A percentile compares a stretch with the other conserved stretches of the same genome.
These are phyloP conservation scores for Cyclanthera cordifolia DNA, from an alignment of 306 rosid genomes.

Conservation along the genomic window DNA sequence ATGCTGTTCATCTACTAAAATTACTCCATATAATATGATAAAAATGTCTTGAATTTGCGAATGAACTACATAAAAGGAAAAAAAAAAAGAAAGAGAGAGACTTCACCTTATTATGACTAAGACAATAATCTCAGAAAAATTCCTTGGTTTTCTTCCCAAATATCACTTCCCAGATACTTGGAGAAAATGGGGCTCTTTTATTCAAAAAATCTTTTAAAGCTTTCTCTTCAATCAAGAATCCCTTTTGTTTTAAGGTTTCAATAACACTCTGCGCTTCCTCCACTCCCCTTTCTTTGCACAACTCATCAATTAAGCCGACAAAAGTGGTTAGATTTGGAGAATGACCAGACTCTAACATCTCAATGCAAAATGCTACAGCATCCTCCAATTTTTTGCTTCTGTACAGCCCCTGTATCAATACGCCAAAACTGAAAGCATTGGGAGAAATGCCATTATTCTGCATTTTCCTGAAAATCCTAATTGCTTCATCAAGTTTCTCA, in stretches of 20 bases:
- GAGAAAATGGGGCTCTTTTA: constrained; percentile 49
- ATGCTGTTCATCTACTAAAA: neutral
- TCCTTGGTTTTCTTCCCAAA: constrained; percentile 46
- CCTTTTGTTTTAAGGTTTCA: constrained; percentile 50
- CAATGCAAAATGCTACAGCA: constrained; percentile 53
- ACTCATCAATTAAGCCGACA: constrained; percentile 45
- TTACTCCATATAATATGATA: neutral
- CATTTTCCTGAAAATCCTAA: constrained; percentile 75
- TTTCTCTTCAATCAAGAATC: constrained; percentile 55
- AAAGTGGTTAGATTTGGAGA: constrained; percentile 68
- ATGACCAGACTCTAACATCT: constrained; percentile 77
- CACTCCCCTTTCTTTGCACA: constrained; percentile 49
- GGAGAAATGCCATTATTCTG: constrained; percentile 53
- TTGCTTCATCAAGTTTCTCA: constrained; percentile 59
- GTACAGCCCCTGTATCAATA: constrained; percentile 59
- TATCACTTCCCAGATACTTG: constrained; percentile 59
- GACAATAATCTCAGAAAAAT: constrained; percentile 31
- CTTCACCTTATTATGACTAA: constrained; percentile 3
- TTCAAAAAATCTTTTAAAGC: constrained; percentile 56
- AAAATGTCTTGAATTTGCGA: neutral
- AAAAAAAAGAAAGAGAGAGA: constrained; percentile 10
- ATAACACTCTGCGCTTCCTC: constrained; percentile 49
- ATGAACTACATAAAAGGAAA: neutral
- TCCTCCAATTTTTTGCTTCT: constrained; percentile 39
- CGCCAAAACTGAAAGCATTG: constrained; percentile 64